Base-by-base conservation (phyloP, 129 eudicot species). In the Flaveria bidentis region DNA sequence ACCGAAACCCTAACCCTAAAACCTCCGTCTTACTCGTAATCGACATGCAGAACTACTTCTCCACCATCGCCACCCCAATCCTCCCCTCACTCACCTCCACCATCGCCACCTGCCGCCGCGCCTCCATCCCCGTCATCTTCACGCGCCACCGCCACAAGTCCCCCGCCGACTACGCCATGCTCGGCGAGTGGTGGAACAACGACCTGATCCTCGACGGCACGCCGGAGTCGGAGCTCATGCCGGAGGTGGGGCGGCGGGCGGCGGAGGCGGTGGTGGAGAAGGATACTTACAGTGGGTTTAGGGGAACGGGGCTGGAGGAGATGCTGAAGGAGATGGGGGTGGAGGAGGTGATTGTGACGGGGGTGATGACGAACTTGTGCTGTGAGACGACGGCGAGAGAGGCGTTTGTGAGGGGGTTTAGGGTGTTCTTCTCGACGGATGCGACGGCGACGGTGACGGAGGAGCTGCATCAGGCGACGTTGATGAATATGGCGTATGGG, bases 141-240 rank as follows among this genome's bases (percentile, higher is more conserved):
- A 93, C 98, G 52, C 96, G 98, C 90, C 98, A 93, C 96, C 30
- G 88, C 78, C 98, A 93, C 86, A 84, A 86, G 63, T 83, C 98
- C 76, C 86, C 84, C 6, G 72, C 76, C 73, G 89, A 83, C 57
- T 45, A 58, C 84, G 84, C 81, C 84, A 86, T 87, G 92, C 83
- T 93, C 46, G 79, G 78, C 8, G 98, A 93, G 85, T 93, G 98
- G 98, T 93, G 98, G 98, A 47, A 74, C 73, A 80, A 83, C 28
- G 90, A 90, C 65, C 87, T 93, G 68, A 81, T 93, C 88, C 45
- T 88, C 71, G 98, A 93, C 70, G 92, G 92, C 22, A 86, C 95
- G 6, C 76, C 72, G 22, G 88, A 84, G 13, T 81, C 98, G 1
- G 74, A 84, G 67, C 87, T 93, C 72, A 80, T 93, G 76, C 57